Percentiles rank a stretch among this genome's conserved stretches.
Evolutionary conservation across 1,284 basidiomycete species (phyloP).

Genomic region (Flammula alnicola): DNA sequence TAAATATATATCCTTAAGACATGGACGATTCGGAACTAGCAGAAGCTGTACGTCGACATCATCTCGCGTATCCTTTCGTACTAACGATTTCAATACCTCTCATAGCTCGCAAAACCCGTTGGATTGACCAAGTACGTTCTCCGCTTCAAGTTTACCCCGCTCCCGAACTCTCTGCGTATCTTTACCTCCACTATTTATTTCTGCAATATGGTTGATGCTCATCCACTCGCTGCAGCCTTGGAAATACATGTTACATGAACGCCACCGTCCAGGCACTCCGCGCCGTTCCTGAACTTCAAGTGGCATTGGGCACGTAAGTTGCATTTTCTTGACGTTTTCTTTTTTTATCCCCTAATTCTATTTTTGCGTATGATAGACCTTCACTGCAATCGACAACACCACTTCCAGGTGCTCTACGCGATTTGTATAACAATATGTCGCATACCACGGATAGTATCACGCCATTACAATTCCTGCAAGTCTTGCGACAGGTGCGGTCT

Average conservation of each 20-base stretch:
- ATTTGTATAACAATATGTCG: constrained; percentile 76
- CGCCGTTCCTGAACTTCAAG: constrained; percentile 86
- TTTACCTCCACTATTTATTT: background rate
- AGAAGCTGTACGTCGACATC: constrained; percentile 62
- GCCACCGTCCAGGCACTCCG: constrained; percentile 92
- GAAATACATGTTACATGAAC: constrained; percentile 97
- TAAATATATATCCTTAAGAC: constrained; percentile 53
- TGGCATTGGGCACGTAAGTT: constrained; percentile 64
- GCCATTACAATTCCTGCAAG: constrained; percentile 73
- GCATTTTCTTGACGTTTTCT: background rate
- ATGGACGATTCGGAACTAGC: constrained; percentile 86
- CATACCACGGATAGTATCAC: constrained; percentile 80
- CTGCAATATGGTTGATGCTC: background rate
- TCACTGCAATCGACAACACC: constrained; percentile 42
- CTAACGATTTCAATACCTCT: constrained; percentile 1
- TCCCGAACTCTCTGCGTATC: background rate
- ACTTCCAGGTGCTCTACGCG: constrained; percentile 66
- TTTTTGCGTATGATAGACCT: constrained; percentile 24
- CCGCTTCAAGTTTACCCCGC: constrained; percentile 9
- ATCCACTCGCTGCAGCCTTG: constrained; percentile 50
- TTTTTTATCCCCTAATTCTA: background rate
- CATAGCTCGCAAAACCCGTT: constrained; percentile 65
- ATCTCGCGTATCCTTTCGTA: constrained; percentile 2
- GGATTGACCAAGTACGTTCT: constrained; percentile 64
- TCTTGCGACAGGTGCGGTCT: constrained; percentile 64